Percentiles rank a stretch among this genome's conserved stretches.
Evolutionary conservation across 1,284 basidiomycete genomes (phyloP).

Genomic region (Leccinum griseonigrum): DNA sequence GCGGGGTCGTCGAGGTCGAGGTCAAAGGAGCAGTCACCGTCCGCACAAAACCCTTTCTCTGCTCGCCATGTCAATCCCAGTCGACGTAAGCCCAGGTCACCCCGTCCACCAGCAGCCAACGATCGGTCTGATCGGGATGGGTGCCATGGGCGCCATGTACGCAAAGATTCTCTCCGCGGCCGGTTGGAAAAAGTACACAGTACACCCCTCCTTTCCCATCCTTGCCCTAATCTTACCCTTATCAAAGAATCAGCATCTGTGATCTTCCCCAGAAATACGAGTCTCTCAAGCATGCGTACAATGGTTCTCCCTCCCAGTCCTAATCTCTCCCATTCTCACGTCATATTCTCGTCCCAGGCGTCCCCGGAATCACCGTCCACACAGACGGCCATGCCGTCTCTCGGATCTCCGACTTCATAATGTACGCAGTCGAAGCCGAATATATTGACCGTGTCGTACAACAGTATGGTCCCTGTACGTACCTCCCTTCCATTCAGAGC

Average conservation of each 20-base stretch:
- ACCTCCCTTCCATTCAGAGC: background rate
- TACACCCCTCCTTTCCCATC: slow-evolving; percentile 20
- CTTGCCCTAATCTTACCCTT: background rate
- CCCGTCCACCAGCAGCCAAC: slow-evolving; percentile 62
- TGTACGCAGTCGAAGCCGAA: slow-evolving; percentile 95
- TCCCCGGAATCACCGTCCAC: slow-evolving; percentile 63
- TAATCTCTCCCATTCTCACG: slow-evolving; percentile 3
- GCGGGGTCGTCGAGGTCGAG: background rate
- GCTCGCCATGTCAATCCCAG: slow-evolving; percentile 16
- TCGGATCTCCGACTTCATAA: slow-evolving; percentile 82
- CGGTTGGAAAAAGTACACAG: slow-evolving; percentile 79
- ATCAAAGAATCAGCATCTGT: slow-evolving; percentile 83
- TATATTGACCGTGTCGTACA: slow-evolving; percentile 82
- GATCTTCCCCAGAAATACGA: slow-evolving; percentile 83
- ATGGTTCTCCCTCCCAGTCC: slow-evolving; percentile 41
- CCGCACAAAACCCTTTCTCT: background rate
- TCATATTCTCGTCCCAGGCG: slow-evolving; percentile 31
- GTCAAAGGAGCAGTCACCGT: background rate
- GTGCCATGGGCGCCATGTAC: slow-evolving; percentile 96
- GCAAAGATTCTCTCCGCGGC: slow-evolving; percentile 72
- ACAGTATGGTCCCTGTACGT: slow-evolving; percentile 88
- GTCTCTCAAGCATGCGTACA: slow-evolving; percentile 58
- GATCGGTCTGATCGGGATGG: slow-evolving; percentile 90
- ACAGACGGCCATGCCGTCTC: slow-evolving; percentile 84
- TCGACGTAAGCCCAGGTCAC: slow-evolving; percentile 49